Evolutionary conservation across 495 filamentous ascomycete genomes (phyloP).

Genomic region (Margaritispora aquatica): DNA sequence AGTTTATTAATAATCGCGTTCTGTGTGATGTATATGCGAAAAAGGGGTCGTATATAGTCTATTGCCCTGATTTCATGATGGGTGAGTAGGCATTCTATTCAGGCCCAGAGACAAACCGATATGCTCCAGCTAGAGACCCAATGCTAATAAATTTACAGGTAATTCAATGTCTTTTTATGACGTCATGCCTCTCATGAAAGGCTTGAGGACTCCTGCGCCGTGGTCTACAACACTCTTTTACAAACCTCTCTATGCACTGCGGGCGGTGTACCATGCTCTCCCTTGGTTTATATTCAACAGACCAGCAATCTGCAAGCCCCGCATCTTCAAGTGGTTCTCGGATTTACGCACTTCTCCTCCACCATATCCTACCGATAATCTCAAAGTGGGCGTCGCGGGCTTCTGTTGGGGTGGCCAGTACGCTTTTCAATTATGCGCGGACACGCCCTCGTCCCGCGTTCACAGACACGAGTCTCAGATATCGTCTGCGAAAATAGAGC

Average conservation of each 20-base stretch:
- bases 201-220: conserved; percentile 1
- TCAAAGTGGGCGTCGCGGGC: conserved; percentile 43
- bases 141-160: conserved; percentile 15
- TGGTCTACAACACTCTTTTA: conserved; percentile 20
- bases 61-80: conserved; percentile 55
- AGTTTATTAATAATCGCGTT: conserved; percentile 45
- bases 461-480: conserved; percentile 12
- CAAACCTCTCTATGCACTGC: conserved; percentile 14
- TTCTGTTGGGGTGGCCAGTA: conserved; percentile 60
- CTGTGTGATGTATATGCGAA: conserved; percentile 48
- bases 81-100: too few relatives aligned
- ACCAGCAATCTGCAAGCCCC: conserved; percentile 32
- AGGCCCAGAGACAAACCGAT: too few relatives aligned
- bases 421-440: conserved; percentile 35
- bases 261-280: not conserved
- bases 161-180: not conserved
- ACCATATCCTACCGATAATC: conserved; percentile 13
- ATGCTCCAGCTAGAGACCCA: too few relatives aligned
- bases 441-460: conserved; percentile 18
- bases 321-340: conserved; percentile 41
- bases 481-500: conserved; percentile 23
- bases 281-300: conserved; percentile 11
- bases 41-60: conserved; percentile 41
- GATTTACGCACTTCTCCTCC: conserved; percentile 31
- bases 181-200: not conserved